Conservation (phyloP, 78 protist species). For the Guillardia theta region DNA sequence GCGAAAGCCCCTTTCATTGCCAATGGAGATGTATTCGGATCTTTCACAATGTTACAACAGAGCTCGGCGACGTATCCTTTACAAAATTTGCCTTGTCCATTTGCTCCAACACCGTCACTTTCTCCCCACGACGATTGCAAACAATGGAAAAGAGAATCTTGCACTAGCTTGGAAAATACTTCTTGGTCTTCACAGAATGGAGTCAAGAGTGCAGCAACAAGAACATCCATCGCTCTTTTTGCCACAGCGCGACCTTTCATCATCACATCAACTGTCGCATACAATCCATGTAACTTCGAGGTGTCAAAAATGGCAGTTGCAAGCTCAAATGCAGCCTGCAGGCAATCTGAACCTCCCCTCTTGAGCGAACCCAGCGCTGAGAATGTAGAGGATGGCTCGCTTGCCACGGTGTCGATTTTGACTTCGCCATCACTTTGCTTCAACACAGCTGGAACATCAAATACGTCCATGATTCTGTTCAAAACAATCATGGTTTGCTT, state of each 20-base stretch:
- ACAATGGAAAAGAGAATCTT: neutral
- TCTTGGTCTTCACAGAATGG: slow-evolving; percentile 25
- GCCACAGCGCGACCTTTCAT: neutral
- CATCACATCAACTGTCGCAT: neutral
- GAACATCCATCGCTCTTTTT: neutral
- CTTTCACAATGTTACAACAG: neutral
- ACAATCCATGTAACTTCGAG: neutral
- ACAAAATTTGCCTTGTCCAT: neutral
- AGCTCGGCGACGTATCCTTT: neutral
- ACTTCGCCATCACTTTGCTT: neutral
- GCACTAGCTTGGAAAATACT: neutral
- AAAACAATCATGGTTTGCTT: neutral
- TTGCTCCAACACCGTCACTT: too few species aligned
- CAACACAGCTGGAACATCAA: neutral
- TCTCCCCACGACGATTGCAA: neutral
- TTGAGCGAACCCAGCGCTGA: too few species aligned
- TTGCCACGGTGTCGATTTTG: neutral
- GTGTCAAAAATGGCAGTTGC: neutral
- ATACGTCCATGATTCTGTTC: neutral
- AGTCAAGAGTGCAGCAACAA: neutral
- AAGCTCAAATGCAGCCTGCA: neutral
- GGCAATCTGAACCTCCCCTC: neutral
- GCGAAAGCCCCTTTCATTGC: neutral
- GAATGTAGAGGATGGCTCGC: neutral
- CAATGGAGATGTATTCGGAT: neutral